These are phyloP conservation scores for Fusarium humuli DNA, from an alignment of 2,329 filamentous ascomycete genomes.

Conservation along the genomic window DNA sequence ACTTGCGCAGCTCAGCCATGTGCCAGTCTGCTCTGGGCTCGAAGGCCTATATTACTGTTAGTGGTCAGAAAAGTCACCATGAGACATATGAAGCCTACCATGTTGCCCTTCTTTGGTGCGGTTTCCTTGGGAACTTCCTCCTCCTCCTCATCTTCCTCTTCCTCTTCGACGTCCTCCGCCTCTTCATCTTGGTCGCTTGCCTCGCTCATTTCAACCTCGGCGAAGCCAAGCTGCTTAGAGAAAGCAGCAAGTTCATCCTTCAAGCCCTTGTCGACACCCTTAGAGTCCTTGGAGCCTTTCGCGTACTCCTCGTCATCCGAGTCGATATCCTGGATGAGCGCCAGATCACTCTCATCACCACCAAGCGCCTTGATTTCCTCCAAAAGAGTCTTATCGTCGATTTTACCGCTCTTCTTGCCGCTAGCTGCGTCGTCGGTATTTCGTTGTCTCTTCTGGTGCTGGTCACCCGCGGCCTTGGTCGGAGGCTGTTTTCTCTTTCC, in stretches of 20 bases:
- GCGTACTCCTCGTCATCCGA: slow-evolving; percentile 55
- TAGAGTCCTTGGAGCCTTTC: slow-evolving; percentile 48
- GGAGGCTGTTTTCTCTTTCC: slow-evolving; percentile 59
- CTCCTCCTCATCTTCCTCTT: slow-evolving; percentile 40
- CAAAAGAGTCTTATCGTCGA: slow-evolving; percentile 60
- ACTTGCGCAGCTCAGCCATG: slow-evolving; percentile 55
- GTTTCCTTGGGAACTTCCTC: slow-evolving; percentile 50
- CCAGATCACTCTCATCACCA: slow-evolving; percentile 73
- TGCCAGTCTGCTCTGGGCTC: slow-evolving; percentile 71
- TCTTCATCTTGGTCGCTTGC: slow-evolving; percentile 54
- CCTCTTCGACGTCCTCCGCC: slow-evolving; percentile 44
- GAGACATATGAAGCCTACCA: slow-evolving; percentile 48
- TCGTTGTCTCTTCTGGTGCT: slow-evolving; percentile 55
- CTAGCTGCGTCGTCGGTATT: slow-evolving; percentile 44
- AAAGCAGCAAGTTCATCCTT: slow-evolving; percentile 53
- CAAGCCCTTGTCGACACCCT: slow-evolving; percentile 55
- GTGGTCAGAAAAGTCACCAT: slow-evolving; percentile 45
- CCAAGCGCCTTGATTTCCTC: slow-evolving; percentile 74
- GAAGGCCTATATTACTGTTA: slow-evolving; percentile 61
- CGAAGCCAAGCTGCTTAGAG: slow-evolving; percentile 55
- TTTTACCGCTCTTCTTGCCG: slow-evolving; percentile 42
- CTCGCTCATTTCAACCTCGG: slow-evolving; percentile 50
- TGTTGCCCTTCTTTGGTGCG: slow-evolving; percentile 46
- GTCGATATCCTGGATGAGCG: slow-evolving; percentile 66
- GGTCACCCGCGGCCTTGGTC: slow-evolving; percentile 49